These are phyloP conservation scores for Echium plantagineum DNA, from an alignment of 257 asterid species.

Conservation along the genomic window DNA sequence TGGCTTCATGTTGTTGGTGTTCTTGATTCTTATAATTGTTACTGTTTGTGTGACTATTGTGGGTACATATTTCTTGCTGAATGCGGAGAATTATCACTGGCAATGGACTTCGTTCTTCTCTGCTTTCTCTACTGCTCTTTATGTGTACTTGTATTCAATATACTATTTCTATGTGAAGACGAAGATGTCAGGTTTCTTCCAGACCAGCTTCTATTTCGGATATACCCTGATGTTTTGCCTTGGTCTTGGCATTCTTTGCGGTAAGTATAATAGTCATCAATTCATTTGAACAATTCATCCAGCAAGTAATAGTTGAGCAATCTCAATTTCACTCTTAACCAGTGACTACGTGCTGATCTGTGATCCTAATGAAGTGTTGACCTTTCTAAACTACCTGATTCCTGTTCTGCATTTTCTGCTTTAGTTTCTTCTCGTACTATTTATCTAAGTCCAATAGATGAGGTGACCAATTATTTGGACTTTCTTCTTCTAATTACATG, in stretches of 20 bases:
- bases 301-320: too few relatives aligned
- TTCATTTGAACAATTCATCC: too few relatives aligned
- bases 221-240: slow-evolving; percentile 77
- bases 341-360: too few relatives aligned
- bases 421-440: too few relatives aligned
- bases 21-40: slow-evolving; percentile 67
- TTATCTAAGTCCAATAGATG: too few relatives aligned
- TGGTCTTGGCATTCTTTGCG: slow-evolving; percentile 70
- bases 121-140: slow-evolving; percentile 70
- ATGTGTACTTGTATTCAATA: slow-evolving; percentile 58
- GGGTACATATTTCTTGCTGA: slow-evolving; percentile 77
- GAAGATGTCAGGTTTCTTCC: slow-evolving; percentile 52
- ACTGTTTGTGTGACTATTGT: slow-evolving; percentile 74
- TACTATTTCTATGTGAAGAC: slow-evolving; percentile 65
- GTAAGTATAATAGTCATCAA: slow-evolving; percentile 21
- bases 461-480: too few relatives aligned
- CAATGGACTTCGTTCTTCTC: slow-evolving; percentile 37
- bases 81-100: slow-evolving; percentile 57
- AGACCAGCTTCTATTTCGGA: slow-evolving; percentile 35
- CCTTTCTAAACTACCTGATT: too few relatives aligned
- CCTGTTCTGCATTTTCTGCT: too few relatives aligned
- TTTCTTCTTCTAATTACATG: too few relatives aligned
- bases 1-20: slow-evolving; percentile 76
- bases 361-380: too few relatives aligned
- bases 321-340: too few relatives aligned